Conservation (phyloP, 2,329 filamentous ascomycete species). For the Neofusicoccum sp. region DNA sequence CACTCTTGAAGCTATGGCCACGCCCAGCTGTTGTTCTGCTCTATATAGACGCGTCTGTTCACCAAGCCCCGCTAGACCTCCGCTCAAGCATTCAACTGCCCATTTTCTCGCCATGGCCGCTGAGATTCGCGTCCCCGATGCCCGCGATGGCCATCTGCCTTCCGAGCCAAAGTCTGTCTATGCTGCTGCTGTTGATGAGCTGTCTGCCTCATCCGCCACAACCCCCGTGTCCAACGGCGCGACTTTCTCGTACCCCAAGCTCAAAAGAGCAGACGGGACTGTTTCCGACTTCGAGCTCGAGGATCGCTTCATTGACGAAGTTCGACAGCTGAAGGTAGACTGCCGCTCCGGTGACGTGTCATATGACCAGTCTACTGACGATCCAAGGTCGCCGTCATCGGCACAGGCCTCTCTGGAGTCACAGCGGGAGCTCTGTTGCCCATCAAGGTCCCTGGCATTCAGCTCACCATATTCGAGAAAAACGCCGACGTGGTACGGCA, state of each 20-base stretch:
- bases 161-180: constrained; percentile 6
- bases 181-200: background rate
- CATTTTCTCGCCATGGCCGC: constrained; percentile 5
- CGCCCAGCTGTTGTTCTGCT: background rate
- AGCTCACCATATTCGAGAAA: constrained; percentile 69
- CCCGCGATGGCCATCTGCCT: constrained; percentile 8
- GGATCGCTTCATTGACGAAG: constrained; percentile 34
- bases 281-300: constrained; percentile 33
- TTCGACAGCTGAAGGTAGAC: constrained; percentile 28
- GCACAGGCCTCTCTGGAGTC: constrained; percentile 65
- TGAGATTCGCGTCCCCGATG: constrained; percentile 4
- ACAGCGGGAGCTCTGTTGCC: constrained; percentile 68
- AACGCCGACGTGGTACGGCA: constrained; percentile 68
- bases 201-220: background rate
- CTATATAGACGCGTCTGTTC: constrained; percentile 1
- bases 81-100: background rate
- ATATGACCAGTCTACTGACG: constrained; percentile 29
- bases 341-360: too few species aligned
- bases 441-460: constrained; percentile 67
- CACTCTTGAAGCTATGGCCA: constrained; percentile 17
- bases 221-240: background rate
- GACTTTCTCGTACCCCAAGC: constrained; percentile 9
- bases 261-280: constrained; percentile 1
- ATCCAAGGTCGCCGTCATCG: constrained; percentile 61
- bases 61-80: background rate